A percentile compares a stretch with the other conserved stretches of the same genome.
Evolutionary conservation across 2,329 filamentous ascomycete species (phyloP).

Genomic region (Talaromyces atroroseus): DNA sequence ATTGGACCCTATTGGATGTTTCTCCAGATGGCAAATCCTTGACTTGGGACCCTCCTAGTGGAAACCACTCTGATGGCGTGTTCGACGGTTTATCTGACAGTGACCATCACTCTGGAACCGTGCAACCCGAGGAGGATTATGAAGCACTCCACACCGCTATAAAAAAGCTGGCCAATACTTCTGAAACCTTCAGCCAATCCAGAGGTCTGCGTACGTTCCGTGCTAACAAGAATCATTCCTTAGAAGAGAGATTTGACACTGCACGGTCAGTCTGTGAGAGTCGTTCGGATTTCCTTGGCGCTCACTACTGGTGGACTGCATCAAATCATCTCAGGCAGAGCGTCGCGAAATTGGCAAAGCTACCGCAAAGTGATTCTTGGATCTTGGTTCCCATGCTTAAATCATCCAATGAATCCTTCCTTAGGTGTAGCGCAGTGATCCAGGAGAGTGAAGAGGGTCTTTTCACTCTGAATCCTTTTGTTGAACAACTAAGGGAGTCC

Average conservation of each 20-base stretch:
- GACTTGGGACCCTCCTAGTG: slow-evolving; percentile 58
- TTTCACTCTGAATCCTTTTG: slow-evolving; percentile 75
- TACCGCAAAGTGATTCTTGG: slow-evolving; percentile 60
- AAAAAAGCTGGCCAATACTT: slow-evolving; percentile 73
- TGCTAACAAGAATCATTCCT: slow-evolving; percentile 16
- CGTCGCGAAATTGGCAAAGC: slow-evolving; percentile 50
- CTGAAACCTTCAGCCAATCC: slow-evolving; percentile 64
- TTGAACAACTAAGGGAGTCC: slow-evolving; percentile 68
- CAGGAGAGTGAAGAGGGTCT: slow-evolving; percentile 44
- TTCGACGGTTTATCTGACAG: slow-evolving; percentile 53
- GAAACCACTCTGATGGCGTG: slow-evolving; percentile 56
- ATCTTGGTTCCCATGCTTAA: slow-evolving; percentile 66
- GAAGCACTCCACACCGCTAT: slow-evolving; percentile 76
- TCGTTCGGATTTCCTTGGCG: slow-evolving; percentile 74
- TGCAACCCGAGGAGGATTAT: slow-evolving; percentile 70
- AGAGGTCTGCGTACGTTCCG: slow-evolving; percentile 17
- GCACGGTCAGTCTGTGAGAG: slow-evolving; percentile 72
- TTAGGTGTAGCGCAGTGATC: slow-evolving; percentile 28
- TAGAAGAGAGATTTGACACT: slow-evolving; percentile 49
- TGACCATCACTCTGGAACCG: slow-evolving; percentile 26
- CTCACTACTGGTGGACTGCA: slow-evolving; percentile 80
- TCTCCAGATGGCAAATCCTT: slow-evolving; percentile 66
- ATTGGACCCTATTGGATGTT: slow-evolving; percentile 77
- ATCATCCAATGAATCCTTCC: slow-evolving; percentile 41
- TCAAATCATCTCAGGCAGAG: slow-evolving; percentile 63